Evolutionary conservation across 805 yeast species (phyloP).

Genomic region (Candida quercuum): DNA sequence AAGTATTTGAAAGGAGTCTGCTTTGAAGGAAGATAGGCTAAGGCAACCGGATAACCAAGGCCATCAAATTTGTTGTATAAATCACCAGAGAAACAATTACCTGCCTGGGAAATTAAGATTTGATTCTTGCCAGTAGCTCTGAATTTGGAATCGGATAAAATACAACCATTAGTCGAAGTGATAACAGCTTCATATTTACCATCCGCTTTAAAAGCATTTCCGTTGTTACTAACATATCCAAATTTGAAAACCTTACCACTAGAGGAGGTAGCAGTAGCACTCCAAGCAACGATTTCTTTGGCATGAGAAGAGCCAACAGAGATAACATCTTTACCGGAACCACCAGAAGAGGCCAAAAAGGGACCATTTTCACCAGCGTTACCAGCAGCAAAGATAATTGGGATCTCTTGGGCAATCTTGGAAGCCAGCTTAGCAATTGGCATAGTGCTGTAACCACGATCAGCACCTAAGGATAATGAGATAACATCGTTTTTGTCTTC

Average conservation of each 20-base stretch:
- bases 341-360: constrained; percentile 12
- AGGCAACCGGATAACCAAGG: background rate
- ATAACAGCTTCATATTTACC: constrained; percentile 6
- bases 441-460: constrained; percentile 8
- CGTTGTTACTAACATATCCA: constrained; percentile 6
- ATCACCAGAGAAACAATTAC: constrained; percentile 4
- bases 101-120: constrained; percentile 5
- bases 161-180: constrained; percentile 5
- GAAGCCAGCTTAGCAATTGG: constrained; percentile 10
- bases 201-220: background rate
- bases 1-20: background rate
- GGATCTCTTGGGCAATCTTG: constrained; percentile 7
- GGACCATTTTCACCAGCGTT: constrained; percentile 11
- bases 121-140: background rate
- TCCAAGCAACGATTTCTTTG: constrained; percentile 5
- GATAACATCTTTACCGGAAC: constrained; percentile 8
- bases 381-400: constrained; percentile 14
- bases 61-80: background rate
- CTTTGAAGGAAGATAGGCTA: constrained; percentile 1
- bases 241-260: constrained; percentile 4
- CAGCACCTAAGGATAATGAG: constrained; percentile 11
- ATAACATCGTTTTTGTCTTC: constrained; percentile 12
- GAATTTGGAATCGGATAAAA: background rate
- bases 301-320: constrained; percentile 13
- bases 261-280: constrained; percentile 6